phyloP scores from a whole-genome alignment of 805 yeast genomes.

The Pichia eremophila region DNA sequence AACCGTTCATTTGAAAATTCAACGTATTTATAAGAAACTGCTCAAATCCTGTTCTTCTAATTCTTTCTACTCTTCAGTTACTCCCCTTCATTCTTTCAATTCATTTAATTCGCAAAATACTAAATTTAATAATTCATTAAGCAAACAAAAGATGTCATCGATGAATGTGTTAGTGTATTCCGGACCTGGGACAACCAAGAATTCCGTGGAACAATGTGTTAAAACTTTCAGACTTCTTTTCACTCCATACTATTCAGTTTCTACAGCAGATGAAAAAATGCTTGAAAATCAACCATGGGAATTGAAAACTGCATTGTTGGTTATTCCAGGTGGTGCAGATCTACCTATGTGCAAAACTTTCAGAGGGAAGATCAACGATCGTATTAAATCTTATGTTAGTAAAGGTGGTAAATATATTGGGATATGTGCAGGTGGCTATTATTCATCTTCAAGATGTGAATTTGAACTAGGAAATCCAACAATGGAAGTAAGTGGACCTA shows the following conservation, averaged over 20 bases:
- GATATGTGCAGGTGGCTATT: conserved; percentile 94
- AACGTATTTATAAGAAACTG: too few relatives aligned
- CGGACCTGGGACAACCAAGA: conserved; percentile 79
- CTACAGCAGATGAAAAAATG: conserved; percentile 53
- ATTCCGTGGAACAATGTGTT: conserved; percentile 74
- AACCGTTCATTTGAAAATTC: too few relatives aligned
- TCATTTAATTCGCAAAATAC: too few relatives aligned
- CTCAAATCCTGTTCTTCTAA: too few relatives aligned
- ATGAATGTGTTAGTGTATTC: conserved; percentile 74
- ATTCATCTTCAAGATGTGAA: conserved; percentile 63
- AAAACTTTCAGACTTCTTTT: conserved; percentile 66
- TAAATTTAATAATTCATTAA: background rate
- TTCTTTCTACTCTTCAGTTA: too few relatives aligned
- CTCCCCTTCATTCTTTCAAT: too few relatives aligned
- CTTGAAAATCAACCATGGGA: conserved; percentile 83
- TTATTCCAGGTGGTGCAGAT: conserved; percentile 97
- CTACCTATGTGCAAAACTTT: conserved; percentile 69
- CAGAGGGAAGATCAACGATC: conserved; percentile 57
- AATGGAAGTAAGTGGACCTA: conserved; percentile 75
- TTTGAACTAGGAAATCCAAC: conserved; percentile 66
- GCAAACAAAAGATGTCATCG: conserved; percentile 5
- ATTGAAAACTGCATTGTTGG: conserved; percentile 65
- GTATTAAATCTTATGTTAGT: conserved; percentile 54
- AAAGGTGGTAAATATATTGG: conserved; percentile 82
- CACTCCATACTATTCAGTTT: conserved; percentile 84